A percentile compares a stretch with the other conserved stretches of the same genome.
These are phyloP conservation scores for Xylaria sp. DNA, from an alignment of 2,329 filamentous ascomycete genomes.

Conservation along the genomic window DNA sequence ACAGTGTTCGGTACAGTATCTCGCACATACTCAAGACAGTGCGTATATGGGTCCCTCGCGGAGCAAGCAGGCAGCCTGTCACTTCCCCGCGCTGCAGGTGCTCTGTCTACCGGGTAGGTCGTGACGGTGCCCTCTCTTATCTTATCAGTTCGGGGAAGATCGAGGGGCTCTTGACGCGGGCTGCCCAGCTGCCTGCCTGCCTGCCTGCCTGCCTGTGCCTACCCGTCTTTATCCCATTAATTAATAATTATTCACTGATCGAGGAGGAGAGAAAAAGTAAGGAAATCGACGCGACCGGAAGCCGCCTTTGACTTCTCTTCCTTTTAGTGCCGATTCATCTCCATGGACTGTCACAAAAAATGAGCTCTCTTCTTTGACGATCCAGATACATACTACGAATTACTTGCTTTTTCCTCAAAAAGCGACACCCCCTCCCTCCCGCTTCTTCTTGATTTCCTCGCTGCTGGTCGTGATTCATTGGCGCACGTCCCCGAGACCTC, in stretches of 20 bases:
- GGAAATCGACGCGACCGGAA: constrained; percentile 27
- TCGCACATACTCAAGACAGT: not conserved
- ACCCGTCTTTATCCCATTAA: constrained; percentile 18
- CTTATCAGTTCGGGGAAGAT: constrained; percentile 13
- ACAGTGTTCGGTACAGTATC: not conserved
- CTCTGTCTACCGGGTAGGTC: no score
- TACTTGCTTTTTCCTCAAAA: no score
- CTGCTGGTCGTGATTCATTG: constrained; percentile 16
- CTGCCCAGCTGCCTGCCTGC: constrained; percentile 15
- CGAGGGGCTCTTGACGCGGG: constrained; percentile 13
- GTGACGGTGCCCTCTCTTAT: constrained; percentile 7
- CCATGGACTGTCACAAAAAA: constrained; percentile 21
- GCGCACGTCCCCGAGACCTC: constrained; percentile 3
- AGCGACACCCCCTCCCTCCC: no score
- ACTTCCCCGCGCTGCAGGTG: not conserved
- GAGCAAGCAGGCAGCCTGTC: not conserved
- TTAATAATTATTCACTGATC: constrained; percentile 15
- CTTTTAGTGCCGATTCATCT: constrained; percentile 10
- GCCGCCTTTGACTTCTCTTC: constrained; percentile 22
- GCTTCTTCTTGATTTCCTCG: not conserved
- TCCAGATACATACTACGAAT: constrained; percentile 12
- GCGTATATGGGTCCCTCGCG: not conserved
- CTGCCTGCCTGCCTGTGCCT: not conserved
- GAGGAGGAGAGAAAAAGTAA: constrained; percentile 10
- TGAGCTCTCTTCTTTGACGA: constrained; percentile 28